Evolutionary conservation across 2,329 filamentous ascomycete genomes (phyloP), one percentile per base, ranked within the genome.

Genomic region (Penicillium expansum): DNA sequence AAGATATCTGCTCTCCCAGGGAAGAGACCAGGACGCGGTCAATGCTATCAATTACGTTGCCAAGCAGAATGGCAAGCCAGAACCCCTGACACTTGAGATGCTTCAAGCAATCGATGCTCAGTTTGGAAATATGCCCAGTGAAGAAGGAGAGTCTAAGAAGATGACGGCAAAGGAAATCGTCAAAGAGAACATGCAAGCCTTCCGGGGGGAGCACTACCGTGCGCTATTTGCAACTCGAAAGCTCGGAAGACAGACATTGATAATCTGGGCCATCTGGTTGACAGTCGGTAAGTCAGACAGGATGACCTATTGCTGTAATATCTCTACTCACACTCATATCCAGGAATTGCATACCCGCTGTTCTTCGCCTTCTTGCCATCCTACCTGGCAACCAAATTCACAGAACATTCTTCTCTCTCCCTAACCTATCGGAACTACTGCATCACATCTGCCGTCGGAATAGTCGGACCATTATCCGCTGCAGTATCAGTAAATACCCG

Each of bases 321-420:
- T 18, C 18, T 8, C 41, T 4, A 44, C 33, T 48, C 5, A 35
- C 8, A 13, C 30, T 1, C 2, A 6, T 14, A 13, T 29, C 13
- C 16, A 67, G 77, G 77, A n/a, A 73, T 80, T 22, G 77, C 75
- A 1, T 80, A 80, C 60, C 78, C 78, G 5, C 69, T 80, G 0
- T 80, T 78, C 63, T 78, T 78, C 62, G 75, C 74, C 43, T 80
- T 80, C 52, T 74, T 80, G 48, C 76, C 77, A 1, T 77, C 75
- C 0, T 80, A 80, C 54, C 71, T 80, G 7, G 71, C 73, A 18
- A 76, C 70, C 8, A 73, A 76, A 51, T 72, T 69, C 48, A 67
- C 67, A 2, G 64, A 73, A 16, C 14, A 57, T 50, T 56, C 58
- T 3, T 68, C 66, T 1, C 53, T 68, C 1, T 49, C 58, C 35